Percentiles rank a stretch among this genome's conserved stretches.
phyloP scores from a whole-genome alignment of 139 green algal genomes.

The Monoraphidium neglectum region DNA sequence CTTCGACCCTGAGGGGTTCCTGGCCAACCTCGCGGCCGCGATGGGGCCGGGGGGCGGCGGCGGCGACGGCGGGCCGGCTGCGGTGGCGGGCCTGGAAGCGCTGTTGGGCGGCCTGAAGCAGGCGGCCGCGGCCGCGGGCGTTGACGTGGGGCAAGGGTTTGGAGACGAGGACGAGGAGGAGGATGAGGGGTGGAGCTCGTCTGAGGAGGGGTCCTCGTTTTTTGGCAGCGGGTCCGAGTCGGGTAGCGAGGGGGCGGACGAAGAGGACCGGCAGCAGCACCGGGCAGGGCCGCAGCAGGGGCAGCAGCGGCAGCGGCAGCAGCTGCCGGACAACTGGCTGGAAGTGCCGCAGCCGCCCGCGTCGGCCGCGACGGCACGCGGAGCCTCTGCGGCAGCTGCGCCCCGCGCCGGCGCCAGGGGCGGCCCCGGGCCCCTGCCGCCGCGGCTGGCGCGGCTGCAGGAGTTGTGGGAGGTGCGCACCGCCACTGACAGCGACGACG shows the following conservation, averaged over 20 bases:
- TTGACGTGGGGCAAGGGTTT: too few relatives aligned
- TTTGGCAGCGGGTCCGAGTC: neutral
- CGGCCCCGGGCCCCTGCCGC: constrained; percentile 14
- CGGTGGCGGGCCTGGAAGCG: neutral
- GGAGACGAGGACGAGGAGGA: neutral
- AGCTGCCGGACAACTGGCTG: too few relatives aligned
- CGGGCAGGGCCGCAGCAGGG: neutral
- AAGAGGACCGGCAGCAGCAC: neutral
- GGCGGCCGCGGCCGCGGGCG: neutral
- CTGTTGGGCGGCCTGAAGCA: neutral
- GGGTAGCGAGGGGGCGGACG: neutral
- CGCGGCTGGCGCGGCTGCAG: neutral
- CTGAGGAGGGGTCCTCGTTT: neutral
- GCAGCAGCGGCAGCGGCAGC: too few relatives aligned
- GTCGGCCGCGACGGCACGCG: too few relatives aligned
- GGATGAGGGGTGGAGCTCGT: too few relatives aligned
- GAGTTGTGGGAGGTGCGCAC: constrained; percentile 24
- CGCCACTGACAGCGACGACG: constrained; percentile 28
- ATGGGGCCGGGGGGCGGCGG: constrained; percentile 5
- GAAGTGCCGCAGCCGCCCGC: too few relatives aligned
- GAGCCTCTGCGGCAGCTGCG: too few relatives aligned
- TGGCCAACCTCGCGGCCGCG: constrained; percentile 35
- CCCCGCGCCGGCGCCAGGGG: constrained; percentile 1
- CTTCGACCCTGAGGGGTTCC: constrained; percentile 41
- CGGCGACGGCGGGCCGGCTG: neutral